Percentiles rank a stretch among this genome's conserved stretches.
Evolutionary conservation across 2,329 filamentous ascomycete genomes (phyloP).

Genomic region (Thermoascus crustaceus): DNA sequence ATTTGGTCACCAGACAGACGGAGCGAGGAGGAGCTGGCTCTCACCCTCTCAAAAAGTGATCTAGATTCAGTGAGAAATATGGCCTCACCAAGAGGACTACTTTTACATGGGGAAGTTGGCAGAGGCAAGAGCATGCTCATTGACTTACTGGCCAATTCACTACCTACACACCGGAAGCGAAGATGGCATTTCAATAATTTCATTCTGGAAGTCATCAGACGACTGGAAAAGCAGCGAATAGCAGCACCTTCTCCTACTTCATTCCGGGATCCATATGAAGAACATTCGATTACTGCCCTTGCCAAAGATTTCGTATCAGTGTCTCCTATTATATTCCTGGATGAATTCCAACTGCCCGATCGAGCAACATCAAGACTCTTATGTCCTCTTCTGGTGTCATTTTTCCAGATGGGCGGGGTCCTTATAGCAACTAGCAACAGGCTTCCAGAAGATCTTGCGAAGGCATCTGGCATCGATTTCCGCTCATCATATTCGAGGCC

Average conservation of each 20-base stretch:
- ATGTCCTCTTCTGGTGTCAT: conserved; percentile 67
- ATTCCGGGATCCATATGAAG: conserved; percentile 32
- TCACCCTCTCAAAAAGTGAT: conserved; percentile 61
- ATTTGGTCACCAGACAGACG: conserved; percentile 11
- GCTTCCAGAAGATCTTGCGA: conserved; percentile 73
- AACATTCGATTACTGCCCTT: conserved; percentile 65
- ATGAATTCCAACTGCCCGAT: conserved; percentile 78
- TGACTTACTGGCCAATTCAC: conserved; percentile 67
- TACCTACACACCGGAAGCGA: conserved; percentile 64
- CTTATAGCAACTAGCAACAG: conserved; percentile 73
- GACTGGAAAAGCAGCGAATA: conserved; percentile 57
- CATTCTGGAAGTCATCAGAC: conserved; percentile 69
- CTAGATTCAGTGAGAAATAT: conserved; percentile 65
- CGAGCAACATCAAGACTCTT: conserved; percentile 69
- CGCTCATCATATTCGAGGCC: conserved; percentile 39
- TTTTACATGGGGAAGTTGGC: conserved; percentile 74
- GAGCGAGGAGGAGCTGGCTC: conserved; percentile 45
- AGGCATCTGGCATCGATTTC: conserved; percentile 65
- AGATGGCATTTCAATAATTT: conserved; percentile 82
- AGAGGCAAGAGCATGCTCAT: conserved; percentile 82
- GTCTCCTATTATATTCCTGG: conserved; percentile 68
- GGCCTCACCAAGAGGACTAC: conserved; percentile 63
- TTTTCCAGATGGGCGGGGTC: conserved; percentile 76
- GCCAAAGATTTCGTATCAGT: conserved; percentile 67
- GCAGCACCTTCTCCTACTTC: conserved; percentile 17